phyloP scores from a whole-genome alignment of 108 stramenopile genomes.

The Fragilaria radians region DNA sequence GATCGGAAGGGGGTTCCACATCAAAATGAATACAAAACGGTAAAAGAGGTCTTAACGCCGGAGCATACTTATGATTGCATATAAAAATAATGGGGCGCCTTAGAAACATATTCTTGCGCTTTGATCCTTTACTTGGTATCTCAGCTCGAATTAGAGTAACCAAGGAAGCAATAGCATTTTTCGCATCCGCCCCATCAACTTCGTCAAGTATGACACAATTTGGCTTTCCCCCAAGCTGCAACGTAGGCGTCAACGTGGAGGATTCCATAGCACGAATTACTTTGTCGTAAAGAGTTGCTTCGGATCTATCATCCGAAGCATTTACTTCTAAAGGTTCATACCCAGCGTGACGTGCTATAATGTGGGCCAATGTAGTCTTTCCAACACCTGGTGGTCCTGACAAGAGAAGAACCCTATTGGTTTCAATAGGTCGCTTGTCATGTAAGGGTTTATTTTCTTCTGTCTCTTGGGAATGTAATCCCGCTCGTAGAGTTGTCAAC shows the following conservation, averaged over 20 bases:
- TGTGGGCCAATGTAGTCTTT: constrained; percentile 97
- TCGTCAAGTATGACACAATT: constrained; percentile 95
- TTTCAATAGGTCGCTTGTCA: constrained; percentile 68
- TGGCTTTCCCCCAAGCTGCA: constrained; percentile 46
- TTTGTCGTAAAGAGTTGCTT: constrained; percentile 66
- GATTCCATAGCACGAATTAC: constrained; percentile 82
- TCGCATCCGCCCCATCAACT: constrained; percentile 94
- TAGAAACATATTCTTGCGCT: constrained; percentile 35
- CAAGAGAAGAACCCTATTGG: constrained; percentile 78
- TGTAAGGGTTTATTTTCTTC: constrained; percentile 6
- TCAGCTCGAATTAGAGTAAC: constrained; percentile 85
- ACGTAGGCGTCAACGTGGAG: constrained; percentile 41
- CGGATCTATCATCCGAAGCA: constrained; percentile 94
- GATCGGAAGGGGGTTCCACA: constrained; percentile 56
- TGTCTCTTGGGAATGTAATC: constrained; percentile 17
- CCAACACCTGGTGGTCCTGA: constrained; percentile 93
- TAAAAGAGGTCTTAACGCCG: constrained; percentile 88
- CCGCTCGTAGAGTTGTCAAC: constrained; percentile 7
- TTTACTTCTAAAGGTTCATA: constrained; percentile 94
- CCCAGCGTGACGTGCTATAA: constrained; percentile 81
- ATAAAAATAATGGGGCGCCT: constrained; percentile 93
- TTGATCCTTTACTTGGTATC: constrained; percentile 27
- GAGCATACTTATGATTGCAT: constrained; percentile 96
- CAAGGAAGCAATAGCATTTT: constrained; percentile 67
- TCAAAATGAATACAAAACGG: constrained; percentile 78